These are phyloP conservation scores for Osmanthus fragrans DNA, from an alignment of 257 asterid genomes.

Conservation along the genomic window DNA sequence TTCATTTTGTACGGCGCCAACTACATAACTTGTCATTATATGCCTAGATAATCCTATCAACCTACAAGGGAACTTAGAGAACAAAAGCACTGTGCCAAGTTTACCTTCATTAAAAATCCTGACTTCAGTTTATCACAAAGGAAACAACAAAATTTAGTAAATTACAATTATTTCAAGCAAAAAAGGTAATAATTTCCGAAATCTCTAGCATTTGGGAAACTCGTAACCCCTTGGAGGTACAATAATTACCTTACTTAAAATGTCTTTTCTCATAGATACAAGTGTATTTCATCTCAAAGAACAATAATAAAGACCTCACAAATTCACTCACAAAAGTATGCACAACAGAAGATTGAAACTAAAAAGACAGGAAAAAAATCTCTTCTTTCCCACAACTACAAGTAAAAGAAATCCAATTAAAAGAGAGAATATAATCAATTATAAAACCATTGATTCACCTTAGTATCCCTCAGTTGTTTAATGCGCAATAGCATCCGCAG, in stretches of 20 bases:
- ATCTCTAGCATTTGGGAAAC: neutral
- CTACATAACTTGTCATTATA: neutral
- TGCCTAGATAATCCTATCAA: neutral
- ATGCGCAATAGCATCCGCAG: constrained; percentile 66
- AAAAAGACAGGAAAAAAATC: neutral
- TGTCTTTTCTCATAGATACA: neutral
- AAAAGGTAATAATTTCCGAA: neutral
- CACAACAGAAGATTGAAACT: constrained; percentile 4
- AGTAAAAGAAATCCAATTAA: constrained; percentile 4
- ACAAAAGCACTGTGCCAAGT: neutral
- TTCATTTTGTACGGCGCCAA: neutral
- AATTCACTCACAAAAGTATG: constrained; percentile 5
- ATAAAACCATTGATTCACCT: constrained; percentile 45
- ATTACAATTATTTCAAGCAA: neutral
- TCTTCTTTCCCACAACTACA: neutral
- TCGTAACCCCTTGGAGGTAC: neutral
- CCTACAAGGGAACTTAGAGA: neutral
- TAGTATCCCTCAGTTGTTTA: constrained; percentile 76
- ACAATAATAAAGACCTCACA: neutral
- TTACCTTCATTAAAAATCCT: neutral
- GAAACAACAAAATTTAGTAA: neutral
- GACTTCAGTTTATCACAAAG: neutral
- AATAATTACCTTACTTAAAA: neutral
- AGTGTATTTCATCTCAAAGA: constrained; percentile 7
- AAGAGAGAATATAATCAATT: neutral